Evolutionary conservation across 1,139 yeast genomes (phyloP), one percentile per base, ranked within the genome.

Genomic region (Pichia sp.): DNA sequence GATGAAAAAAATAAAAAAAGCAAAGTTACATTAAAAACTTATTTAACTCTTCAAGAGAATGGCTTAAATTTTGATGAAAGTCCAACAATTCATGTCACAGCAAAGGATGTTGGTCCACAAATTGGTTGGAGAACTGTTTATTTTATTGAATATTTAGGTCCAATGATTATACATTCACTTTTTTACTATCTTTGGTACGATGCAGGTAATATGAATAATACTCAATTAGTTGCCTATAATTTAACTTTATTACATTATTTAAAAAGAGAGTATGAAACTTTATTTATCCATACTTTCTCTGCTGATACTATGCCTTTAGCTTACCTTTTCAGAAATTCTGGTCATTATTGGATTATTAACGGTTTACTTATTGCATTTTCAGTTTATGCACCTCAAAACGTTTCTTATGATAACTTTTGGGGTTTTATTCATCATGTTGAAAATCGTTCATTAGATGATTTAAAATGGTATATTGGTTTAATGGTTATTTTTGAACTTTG

Each of bases 101-200:
- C 82, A 47, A 89, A 90, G 63, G 97, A 90, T 59, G 73, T 92
- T 52, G 98, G 97, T 23, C 94, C 95, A 1, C 98, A 92, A 67
- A 78, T 92, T 50, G 80, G 83, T 4, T 92, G 97, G 97, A 76
- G 86, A 65, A 76, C 90, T 6, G 97, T 92, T 28, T 92, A 81
- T 61, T 58, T 87, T 45, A 70, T 87, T 54, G 98, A 92, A 67
- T 92, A 92, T 63, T 60, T 86, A 23, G 97, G 97, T 4, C 98
- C 98, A 4, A 69, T 92, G 50, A 46, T 89, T 40, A 73, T 90
- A 57, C 97, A 90, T 64, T 78, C 89, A 3, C 50, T 87, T 30
- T 69, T 85, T 51, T 90, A 79, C 63, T 75, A 63, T 51, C 53
- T 55, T 6, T 55, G 53, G 34, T 62, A 61, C 39, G 57, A 58